phyloP scores from a whole-genome alignment of 192 early-diverging fungal genomes.

The Kickxella alabastrina region DNA sequence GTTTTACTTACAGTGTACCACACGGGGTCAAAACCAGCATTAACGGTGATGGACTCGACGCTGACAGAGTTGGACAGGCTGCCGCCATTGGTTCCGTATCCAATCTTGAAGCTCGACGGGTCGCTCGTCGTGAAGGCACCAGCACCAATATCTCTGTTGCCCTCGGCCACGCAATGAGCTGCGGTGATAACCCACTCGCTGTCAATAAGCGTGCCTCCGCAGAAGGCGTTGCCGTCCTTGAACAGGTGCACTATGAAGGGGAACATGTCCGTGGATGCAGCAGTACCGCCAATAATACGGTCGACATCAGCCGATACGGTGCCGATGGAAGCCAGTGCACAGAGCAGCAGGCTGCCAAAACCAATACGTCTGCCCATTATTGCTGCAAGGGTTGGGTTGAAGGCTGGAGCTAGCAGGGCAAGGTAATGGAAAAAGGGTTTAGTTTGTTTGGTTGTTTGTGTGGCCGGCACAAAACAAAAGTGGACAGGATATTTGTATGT shows the following conservation, averaged over 20 bases:
- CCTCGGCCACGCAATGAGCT: conserved; percentile 43
- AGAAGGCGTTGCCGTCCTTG: conserved; percentile 30
- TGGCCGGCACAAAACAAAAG: too few relatives aligned
- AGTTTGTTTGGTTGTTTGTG: too few relatives aligned
- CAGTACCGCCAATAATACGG: conserved; percentile 39
- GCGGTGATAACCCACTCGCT: conserved; percentile 50
- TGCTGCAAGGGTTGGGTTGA: too few relatives aligned
- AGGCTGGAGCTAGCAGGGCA: too few relatives aligned
- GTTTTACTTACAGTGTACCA: conserved; percentile 48
- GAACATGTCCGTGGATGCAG: conserved; percentile 22
- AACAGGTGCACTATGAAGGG: conserved; percentile 48
- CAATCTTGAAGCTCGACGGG: conserved; percentile 21
- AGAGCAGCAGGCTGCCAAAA: neutral
- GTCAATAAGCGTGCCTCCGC: conserved; percentile 42
- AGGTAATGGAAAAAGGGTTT: too few relatives aligned
- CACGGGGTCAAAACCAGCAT: conserved; percentile 33
- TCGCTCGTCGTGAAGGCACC: conserved; percentile 12
- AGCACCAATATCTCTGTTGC: conserved; percentile 9
- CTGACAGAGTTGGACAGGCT: conserved; percentile 12
- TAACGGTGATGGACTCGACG: conserved; percentile 34
- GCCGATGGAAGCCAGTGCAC: neutral
- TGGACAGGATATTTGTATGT: too few relatives aligned
- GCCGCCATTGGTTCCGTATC: conserved; percentile 26
- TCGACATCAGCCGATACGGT: conserved; percentile 4
- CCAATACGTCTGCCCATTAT: neutral